Percentiles rank a stretch among this genome's conserved stretches.
phyloP scores from a whole-genome alignment of 1,284 basidiomycete genomes.

The Papiliotrema flavescens region DNA sequence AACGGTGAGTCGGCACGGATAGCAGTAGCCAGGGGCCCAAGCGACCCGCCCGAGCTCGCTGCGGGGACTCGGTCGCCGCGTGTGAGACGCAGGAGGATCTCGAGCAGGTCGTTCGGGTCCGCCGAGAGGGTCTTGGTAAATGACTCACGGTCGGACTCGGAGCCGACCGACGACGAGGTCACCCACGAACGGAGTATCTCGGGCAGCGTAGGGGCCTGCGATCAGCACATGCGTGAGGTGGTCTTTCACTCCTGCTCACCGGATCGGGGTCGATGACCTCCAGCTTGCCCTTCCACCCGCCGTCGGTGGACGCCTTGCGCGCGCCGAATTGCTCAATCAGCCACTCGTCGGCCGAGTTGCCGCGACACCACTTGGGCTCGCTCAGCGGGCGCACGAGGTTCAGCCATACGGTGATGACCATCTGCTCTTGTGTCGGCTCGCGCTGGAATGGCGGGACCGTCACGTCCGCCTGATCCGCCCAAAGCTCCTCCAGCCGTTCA shows the following conservation, averaged over 20 bases:
- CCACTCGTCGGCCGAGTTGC: slow-evolving; percentile 90
- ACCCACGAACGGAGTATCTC: slow-evolving; percentile 86
- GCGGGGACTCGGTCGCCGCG: slow-evolving; percentile 77
- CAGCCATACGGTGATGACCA: slow-evolving; percentile 56
- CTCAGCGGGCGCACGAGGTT: slow-evolving; percentile 83
- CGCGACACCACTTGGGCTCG: slow-evolving; percentile 93
- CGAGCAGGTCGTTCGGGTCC: slow-evolving; percentile 74
- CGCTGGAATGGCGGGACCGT: slow-evolving; percentile 29
- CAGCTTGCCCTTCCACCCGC: slow-evolving; percentile 88
- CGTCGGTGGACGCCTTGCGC: slow-evolving; percentile 54
- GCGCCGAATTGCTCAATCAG: slow-evolving; percentile 74
- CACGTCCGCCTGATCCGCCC: slow-evolving; percentile 6
- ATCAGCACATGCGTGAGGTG: background rate
- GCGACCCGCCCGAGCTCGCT: slow-evolving; percentile 45
- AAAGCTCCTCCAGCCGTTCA: slow-evolving; percentile 31
- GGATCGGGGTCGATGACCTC: slow-evolving; percentile 90
- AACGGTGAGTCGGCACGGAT: slow-evolving; percentile 71
- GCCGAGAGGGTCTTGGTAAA: slow-evolving; percentile 84
- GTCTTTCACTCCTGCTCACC: slow-evolving; percentile 55
- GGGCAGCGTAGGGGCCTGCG: slow-evolving; percentile 81
- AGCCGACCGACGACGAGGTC: slow-evolving; percentile 69
- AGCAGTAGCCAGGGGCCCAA: slow-evolving; percentile 54
- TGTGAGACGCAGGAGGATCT: slow-evolving; percentile 83
- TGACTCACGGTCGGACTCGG: slow-evolving; percentile 68
- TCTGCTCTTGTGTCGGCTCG: background rate